Conservation (phyloP, 352 stramenopile species). For the Blastocystis sp. region DNA sequence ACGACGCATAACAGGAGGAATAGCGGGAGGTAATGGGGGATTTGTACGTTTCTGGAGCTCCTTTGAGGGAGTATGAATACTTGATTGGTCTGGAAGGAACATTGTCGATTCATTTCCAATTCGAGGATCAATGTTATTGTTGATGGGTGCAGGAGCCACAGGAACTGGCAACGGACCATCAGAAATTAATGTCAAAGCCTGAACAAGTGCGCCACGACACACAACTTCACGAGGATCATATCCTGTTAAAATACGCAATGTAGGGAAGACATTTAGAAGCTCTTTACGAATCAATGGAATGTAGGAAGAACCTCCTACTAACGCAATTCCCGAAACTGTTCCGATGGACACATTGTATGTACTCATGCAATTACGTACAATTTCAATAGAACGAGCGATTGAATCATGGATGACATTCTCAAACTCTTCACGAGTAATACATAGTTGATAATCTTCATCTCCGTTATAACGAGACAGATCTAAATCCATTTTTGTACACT, state of each 20-base stretch:
- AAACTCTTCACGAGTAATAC: neutral
- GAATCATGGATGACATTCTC: neutral
- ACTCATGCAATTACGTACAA: neutral
- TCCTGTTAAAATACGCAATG: neutral
- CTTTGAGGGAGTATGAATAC: neutral
- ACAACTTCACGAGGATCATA: slow-evolving; percentile 28
- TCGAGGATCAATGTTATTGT: neutral
- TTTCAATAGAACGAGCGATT: slow-evolving; percentile 17
- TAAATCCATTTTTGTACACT: neutral
- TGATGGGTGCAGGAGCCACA: neutral
- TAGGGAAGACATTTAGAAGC: neutral
- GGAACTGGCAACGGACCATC: neutral
- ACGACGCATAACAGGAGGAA: neutral
- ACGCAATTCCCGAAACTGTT: slow-evolving; percentile 7
- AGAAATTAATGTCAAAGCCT: neutral
- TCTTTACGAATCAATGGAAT: slow-evolving; percentile 43
- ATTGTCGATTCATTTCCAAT: neutral
- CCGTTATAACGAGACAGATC: slow-evolving; percentile 6
- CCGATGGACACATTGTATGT: slow-evolving; percentile 21
- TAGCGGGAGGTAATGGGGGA: neutral
- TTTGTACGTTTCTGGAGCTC: neutral
- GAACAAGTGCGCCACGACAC: slow-evolving; percentile 38
- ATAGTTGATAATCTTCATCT: neutral
- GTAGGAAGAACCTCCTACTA: slow-evolving; percentile 28
- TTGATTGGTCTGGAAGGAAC: neutral